Evolutionary conservation across 108 stramenopile genomes (phyloP).

Genomic region (Epipyxis sp.): DNA sequence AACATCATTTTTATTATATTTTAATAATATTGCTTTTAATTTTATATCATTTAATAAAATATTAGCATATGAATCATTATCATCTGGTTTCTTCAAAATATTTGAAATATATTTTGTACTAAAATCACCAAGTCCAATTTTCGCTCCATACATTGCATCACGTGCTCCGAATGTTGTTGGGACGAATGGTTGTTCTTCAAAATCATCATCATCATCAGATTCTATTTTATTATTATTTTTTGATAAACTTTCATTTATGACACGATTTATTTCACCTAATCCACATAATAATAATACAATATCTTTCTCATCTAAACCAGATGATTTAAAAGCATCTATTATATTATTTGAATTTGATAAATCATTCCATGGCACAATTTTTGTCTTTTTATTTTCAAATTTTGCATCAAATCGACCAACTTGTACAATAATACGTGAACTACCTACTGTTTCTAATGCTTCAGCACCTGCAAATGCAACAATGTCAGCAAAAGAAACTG

Average conservation of each 20-base stretch:
- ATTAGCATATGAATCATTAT: not conserved
- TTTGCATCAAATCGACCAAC: not conserved
- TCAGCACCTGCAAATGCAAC: constrained; percentile 44
- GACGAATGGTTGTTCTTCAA: constrained; percentile 37
- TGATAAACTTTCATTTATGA: too few relatives aligned
- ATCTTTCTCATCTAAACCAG: not conserved
- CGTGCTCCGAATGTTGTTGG: constrained; percentile 44
- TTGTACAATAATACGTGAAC: constrained; percentile 41
- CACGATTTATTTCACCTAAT: not conserved
- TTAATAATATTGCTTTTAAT: not conserved
- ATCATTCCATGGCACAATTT: not conserved
- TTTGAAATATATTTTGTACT: not conserved
- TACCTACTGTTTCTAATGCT: constrained; percentile 44
- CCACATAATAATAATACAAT: not conserved
- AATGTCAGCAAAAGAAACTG: constrained; percentile 44
- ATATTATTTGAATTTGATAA: not conserved
- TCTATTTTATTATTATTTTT: not conserved
- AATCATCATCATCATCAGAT: constrained; percentile 37
- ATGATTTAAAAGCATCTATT: not conserved
- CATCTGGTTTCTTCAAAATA: not conserved
- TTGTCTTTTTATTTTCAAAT: not conserved
- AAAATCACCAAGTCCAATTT: not conserved
- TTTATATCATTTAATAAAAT: not conserved
- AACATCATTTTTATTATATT: constrained; percentile 35
- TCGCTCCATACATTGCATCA: constrained; percentile 36